A percentile compares a stretch with the other conserved stretches of the same genome.
These are phyloP conservation scores for Fistulifera solaris DNA, from an alignment of 108 stramenopile species.

Conservation along the genomic window DNA sequence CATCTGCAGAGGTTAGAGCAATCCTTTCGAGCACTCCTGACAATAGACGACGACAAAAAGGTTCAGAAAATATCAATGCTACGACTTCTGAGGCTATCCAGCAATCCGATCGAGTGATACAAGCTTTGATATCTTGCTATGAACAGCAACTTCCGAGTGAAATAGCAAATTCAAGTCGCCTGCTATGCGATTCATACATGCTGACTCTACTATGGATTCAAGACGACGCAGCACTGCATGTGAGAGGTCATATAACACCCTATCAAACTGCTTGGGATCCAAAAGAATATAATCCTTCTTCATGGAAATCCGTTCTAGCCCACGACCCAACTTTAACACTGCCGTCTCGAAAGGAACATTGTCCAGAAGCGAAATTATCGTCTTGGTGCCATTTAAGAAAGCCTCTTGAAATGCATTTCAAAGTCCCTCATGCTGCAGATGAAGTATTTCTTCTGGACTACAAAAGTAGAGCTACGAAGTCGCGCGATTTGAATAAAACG, in stretches of 20 bases:
- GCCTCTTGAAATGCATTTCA: conserved; percentile 52
- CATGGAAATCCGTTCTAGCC: too few species aligned
- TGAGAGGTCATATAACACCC: too few species aligned
- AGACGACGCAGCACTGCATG: too few species aligned
- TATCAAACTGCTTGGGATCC: too few species aligned
- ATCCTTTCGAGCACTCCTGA: conserved; percentile 16
- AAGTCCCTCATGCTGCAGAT: conserved; percentile 8
- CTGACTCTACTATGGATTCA: conserved; percentile 26
- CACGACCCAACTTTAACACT: too few species aligned
- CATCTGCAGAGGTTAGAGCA: conserved; percentile 43
- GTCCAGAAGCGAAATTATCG: conserved; percentile 33
- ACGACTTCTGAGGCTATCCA: neutral
- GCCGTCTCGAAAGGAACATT: too few species aligned
- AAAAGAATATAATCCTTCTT: too few species aligned
- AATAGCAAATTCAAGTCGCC: neutral
- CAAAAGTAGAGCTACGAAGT: conserved; percentile 3
- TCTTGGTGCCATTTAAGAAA: conserved; percentile 62
- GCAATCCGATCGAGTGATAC: conserved; percentile 3
- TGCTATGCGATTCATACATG: conserved; percentile 11
- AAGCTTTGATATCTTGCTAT: neutral
- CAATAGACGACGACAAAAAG: neutral
- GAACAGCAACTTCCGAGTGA: neutral
- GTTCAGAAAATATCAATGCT: neutral
- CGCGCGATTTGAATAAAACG: too few species aligned
- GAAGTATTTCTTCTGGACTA: conserved; percentile 3